phyloP scores from a whole-genome alignment of 2,329 filamentous ascomycete genomes.

The Alternaria sp. region DNA sequence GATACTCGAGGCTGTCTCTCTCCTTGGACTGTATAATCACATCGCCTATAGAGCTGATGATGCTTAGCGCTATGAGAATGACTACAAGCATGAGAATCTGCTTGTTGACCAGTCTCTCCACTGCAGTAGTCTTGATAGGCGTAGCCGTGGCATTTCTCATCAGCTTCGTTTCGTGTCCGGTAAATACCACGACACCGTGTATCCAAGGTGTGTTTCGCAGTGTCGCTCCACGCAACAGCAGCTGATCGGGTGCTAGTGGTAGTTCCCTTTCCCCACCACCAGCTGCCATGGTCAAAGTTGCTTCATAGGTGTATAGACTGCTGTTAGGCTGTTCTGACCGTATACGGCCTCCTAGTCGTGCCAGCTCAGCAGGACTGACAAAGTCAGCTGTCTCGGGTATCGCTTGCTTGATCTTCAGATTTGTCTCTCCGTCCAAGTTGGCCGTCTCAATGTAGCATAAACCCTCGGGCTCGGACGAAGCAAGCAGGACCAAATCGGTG shows the following conservation, averaged over 20 bases:
- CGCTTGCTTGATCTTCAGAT: slow-evolving; percentile 98
- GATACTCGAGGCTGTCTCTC: slow-evolving; percentile 73
- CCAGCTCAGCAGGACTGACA: slow-evolving; percentile 86
- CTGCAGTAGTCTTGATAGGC: slow-evolving; percentile 96
- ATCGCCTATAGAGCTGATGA: slow-evolving; percentile 92
- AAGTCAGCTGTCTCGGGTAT: slow-evolving; percentile 90
- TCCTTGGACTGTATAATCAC: slow-evolving; percentile 75
- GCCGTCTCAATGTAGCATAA: slow-evolving; percentile 99
- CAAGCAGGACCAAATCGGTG: slow-evolving; percentile 88
- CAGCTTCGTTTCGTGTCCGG: slow-evolving; percentile 96
- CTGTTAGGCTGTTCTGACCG: slow-evolving; percentile 98
- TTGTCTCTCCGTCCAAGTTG: slow-evolving; percentile 97
- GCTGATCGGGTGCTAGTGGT: slow-evolving; percentile 87
- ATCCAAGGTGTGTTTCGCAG: slow-evolving; percentile 97
- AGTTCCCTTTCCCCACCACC: slow-evolving; percentile 94
- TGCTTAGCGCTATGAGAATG: slow-evolving; percentile 83
- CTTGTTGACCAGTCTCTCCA: slow-evolving; percentile 91
- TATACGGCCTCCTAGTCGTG: slow-evolving; percentile 83
- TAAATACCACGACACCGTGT: slow-evolving; percentile 95
- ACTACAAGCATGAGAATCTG: slow-evolving; percentile 90
- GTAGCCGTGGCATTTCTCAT: slow-evolving; percentile 98
- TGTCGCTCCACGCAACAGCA: slow-evolving; percentile 91
- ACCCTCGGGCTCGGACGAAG: slow-evolving; percentile 95
- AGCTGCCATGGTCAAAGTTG: slow-evolving; percentile 88
- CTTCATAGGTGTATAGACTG: slow-evolving; percentile 97